Base-by-base conservation (phyloP, 2,329 filamentous ascomycete genomes). In the Aspergillus brunneoviolaceus region DNA sequence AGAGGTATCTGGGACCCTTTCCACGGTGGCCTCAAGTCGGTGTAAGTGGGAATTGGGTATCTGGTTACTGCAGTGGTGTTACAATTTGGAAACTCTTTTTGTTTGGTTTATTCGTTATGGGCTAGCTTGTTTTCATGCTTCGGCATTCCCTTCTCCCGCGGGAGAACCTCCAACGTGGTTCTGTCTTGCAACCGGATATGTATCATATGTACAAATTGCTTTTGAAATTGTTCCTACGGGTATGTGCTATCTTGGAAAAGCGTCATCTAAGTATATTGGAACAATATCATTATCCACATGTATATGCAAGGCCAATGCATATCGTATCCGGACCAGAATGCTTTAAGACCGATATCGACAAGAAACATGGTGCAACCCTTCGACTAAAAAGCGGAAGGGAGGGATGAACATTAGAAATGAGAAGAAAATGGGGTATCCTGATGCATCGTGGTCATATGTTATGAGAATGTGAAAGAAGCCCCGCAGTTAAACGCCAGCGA, bases 1-100 rank as follows among this genome's bases (percentile, higher is more conserved):
- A 82, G 86, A 74, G 86, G 86, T 60, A 82, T 88, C 56, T 88
- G 86, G 86, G 84, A 82, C 80, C 84, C 85, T 50, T 85, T 85
- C 72, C 85, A 88, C 69, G 84, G 83, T 45, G 79, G 80, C 53
- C 77, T 82, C 66, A 82, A 81, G 69, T 75, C 72, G 63, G 76
- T 84, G 65, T 84, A 74, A 78, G 60, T 39, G 45, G n/a, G 21
- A 35, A 33, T 51, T 57, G 56, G 53, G 27, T 51, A 62, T 64
- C 31, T 55, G 54, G 52, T 60, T 52, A 52, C 63, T 61, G 55
- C 54, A 63, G 60, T 58, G 65, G 62, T 60, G 64, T 65, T 66
- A 58, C 62, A 55, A 63, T 61, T 39, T 56, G 56, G 57, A 53
- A 60, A 9, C 27, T 29, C 27, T 61, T 62, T 39, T 50, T 50